phyloP scores from a whole-genome alignment of 805 yeast genomes.

The Lipomyces yamadae region DNA sequence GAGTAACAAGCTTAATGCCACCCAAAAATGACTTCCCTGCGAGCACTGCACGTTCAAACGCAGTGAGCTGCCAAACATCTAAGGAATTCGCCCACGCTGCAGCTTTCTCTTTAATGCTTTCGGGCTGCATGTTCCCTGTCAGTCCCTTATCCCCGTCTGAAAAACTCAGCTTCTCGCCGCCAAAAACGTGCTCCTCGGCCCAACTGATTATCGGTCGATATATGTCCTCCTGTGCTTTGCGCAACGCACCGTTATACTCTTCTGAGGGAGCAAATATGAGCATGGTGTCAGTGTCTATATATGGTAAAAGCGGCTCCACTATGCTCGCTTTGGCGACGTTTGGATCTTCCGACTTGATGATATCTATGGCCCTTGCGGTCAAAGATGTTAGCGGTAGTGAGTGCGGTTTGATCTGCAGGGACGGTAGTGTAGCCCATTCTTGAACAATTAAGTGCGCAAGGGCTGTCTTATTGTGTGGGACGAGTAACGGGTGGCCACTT shows the following conservation, averaged over 20 bases:
- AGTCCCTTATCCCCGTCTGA: slow-evolving; percentile 85
- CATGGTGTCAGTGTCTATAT: slow-evolving; percentile 92
- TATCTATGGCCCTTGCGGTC: slow-evolving; percentile 84
- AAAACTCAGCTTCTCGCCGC: slow-evolving; percentile 54
- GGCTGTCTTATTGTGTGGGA: slow-evolving; percentile 62
- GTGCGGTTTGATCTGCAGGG: slow-evolving; percentile 67
- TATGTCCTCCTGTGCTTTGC: slow-evolving; percentile 76
- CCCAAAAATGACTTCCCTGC: slow-evolving; percentile 84
- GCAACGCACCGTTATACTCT: slow-evolving; percentile 82
- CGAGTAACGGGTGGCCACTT: slow-evolving; percentile 66
- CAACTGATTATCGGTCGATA: slow-evolving; percentile 76
- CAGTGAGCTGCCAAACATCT: slow-evolving; percentile 77
- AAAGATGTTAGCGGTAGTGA: slow-evolving; percentile 86
- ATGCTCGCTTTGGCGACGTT: slow-evolving; percentile 59
- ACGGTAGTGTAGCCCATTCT: slow-evolving; percentile 83
- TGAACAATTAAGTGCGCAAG: slow-evolving; percentile 78
- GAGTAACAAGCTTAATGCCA: slow-evolving; percentile 67
- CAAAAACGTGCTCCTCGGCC: slow-evolving; percentile 65
- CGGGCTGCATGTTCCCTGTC: slow-evolving; percentile 75
- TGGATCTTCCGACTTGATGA: slow-evolving; percentile 49
- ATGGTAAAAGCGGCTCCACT: slow-evolving; percentile 67
- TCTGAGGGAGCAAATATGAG: slow-evolving; percentile 77
- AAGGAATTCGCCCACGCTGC: slow-evolving; percentile 65
- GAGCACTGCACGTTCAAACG: slow-evolving; percentile 86
- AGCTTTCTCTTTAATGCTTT: slow-evolving; percentile 64